Conservation (phyloP, 768 basidiomycete genomes). For the Lactifluus pinguis region DNA sequence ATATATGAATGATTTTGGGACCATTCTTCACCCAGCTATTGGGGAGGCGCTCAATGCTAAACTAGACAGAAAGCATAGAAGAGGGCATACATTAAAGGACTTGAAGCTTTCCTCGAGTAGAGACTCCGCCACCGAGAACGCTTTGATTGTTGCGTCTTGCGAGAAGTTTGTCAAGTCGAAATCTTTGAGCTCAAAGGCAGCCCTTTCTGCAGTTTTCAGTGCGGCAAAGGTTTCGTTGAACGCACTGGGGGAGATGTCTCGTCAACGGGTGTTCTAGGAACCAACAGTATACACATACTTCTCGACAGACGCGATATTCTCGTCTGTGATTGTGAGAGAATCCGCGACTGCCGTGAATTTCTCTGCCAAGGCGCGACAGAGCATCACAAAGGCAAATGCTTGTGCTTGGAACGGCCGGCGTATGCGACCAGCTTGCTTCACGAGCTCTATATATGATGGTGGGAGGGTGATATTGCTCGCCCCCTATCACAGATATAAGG, state of each 20-base stretch:
- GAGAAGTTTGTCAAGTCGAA: background rate
- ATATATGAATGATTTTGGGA: background rate
- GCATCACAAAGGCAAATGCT: constrained; percentile 10
- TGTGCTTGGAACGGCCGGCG: constrained; percentile 14
- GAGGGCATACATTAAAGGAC: background rate
- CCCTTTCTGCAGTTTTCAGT: background rate
- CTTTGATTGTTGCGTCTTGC: background rate
- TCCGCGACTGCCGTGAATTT: background rate
- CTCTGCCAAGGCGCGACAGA: constrained; percentile 11
- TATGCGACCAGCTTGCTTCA: constrained; percentile 13
- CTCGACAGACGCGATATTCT: constrained; percentile 1
- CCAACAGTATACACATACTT: background rate
- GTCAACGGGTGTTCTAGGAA: background rate
- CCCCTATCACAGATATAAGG: background rate
- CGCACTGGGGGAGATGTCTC: background rate
- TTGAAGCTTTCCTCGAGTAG: background rate
- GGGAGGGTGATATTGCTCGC: background rate
- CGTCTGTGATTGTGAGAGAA: background rate
- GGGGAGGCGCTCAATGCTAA: background rate
- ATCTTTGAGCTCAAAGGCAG: background rate
- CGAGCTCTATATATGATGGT: background rate
- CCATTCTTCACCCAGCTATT: constrained; percentile 1
- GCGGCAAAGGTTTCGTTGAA: background rate
- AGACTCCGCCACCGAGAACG: background rate
- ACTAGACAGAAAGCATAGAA: background rate